Conservation (phyloP, 345 rosid species). For the Citrus maxima region DNA sequence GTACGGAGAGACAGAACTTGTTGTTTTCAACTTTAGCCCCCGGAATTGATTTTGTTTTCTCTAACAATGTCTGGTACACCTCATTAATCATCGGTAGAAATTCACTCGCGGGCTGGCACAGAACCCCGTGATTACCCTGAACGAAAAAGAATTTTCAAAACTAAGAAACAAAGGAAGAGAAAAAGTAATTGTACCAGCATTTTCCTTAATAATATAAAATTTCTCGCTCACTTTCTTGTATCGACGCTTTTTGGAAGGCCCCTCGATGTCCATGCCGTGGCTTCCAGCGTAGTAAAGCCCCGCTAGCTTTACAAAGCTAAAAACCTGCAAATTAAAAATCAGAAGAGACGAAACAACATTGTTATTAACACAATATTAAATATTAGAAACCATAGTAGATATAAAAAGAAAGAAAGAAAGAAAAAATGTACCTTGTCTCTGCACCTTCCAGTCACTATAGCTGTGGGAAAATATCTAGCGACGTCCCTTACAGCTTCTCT, state of each 20-base stretch:
- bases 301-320: conserved; percentile 67
- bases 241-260: conserved; percentile 51
- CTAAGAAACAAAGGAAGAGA: neutral
- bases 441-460: conserved; percentile 93
- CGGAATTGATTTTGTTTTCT: conserved; percentile 63
- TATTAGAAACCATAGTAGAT: neutral
- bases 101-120: conserved; percentile 81
- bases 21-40: conserved; percentile 89
- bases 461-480: conserved; percentile 80
- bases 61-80: conserved; percentile 50
- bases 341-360: neutral
- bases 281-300: conserved; percentile 95
- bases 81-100: conserved; percentile 83
- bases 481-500: conserved; percentile 67
- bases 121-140: conserved; percentile 48
- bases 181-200: neutral
- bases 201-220: neutral
- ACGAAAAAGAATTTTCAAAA: neutral
- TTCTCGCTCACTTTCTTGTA: conserved; percentile 40
- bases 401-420: neutral
- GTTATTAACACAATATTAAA: neutral
- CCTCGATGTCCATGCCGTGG: conserved; percentile 99
- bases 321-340: conserved; percentile 47
- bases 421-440: conserved; percentile 74
- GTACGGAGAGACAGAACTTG: conserved; percentile 93